A percentile compares a stretch with the other conserved stretches of the same genome.
These are phyloP conservation scores for Xylaria longipes DNA, from an alignment of 495 filamentous ascomycete species.

Conservation along the genomic window DNA sequence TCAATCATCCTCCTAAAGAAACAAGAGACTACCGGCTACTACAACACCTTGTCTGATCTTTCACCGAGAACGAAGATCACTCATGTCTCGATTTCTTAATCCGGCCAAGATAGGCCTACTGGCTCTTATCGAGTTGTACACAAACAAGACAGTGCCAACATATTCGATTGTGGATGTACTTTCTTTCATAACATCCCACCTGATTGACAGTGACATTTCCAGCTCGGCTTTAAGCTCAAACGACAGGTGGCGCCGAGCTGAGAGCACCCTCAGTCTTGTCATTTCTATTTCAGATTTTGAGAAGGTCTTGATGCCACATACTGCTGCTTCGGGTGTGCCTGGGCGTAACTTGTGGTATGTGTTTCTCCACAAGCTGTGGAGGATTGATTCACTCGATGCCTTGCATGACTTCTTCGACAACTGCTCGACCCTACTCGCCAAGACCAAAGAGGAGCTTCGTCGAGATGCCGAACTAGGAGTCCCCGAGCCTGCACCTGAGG, in stretches of 20 bases:
- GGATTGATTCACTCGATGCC: constrained; percentile 78
- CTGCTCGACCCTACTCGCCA: constrained; percentile 63
- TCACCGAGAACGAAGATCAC: background rate
- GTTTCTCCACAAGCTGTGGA: constrained; percentile 84
- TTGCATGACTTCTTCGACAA: constrained; percentile 74
- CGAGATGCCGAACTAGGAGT: constrained; percentile 51
- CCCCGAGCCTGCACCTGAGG: constrained; percentile 42
- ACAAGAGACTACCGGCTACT: background rate
- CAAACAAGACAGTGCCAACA: constrained; percentile 74
- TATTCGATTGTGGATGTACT: constrained; percentile 80
- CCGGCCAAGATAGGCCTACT: constrained; percentile 85
- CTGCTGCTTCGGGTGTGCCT: constrained; percentile 69
- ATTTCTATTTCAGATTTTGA: constrained; percentile 73
- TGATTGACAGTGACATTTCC: constrained; percentile 57
- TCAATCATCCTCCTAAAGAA: background rate
- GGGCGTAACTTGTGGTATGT: constrained; percentile 85
- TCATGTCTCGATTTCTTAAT: constrained; percentile 82
- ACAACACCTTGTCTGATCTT: background rate
- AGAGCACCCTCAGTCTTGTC: constrained; percentile 56
- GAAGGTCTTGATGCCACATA: constrained; percentile 61
- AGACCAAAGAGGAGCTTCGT: constrained; percentile 63
- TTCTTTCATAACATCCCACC: constrained; percentile 79
- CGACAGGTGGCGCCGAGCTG: constrained; percentile 47
- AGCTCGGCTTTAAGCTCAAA: constrained; percentile 29
- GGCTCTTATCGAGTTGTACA: constrained; percentile 80